A percentile compares a stretch with the other conserved stretches of the same genome.
These are phyloP conservation scores for Globisporangium mamillatum DNA, from an alignment of 352 stramenopile genomes.

Conservation along the genomic window DNA sequence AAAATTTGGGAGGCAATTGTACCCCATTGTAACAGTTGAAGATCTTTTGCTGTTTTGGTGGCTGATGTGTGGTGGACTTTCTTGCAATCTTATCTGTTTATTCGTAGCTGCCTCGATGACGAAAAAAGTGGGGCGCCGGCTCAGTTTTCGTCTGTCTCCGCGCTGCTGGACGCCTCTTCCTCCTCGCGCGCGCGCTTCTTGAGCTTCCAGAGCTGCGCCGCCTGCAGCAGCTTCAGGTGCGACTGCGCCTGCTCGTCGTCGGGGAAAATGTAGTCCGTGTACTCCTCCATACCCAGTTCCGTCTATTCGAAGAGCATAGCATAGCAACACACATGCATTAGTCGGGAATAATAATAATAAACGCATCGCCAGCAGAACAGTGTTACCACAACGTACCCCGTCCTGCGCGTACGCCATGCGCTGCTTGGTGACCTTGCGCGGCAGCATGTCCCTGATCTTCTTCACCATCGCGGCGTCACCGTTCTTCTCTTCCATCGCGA, in stretches of 20 bases:
- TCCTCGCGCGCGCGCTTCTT: constrained; percentile 70
- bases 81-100: neutral
- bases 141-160: constrained; percentile 10
- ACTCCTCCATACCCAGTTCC: constrained; percentile 95
- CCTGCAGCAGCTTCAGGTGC: constrained; percentile 97
- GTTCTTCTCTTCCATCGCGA: constrained; percentile 89
- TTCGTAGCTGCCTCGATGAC: neutral
- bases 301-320: constrained; percentile 29
- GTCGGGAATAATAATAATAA: neutral
- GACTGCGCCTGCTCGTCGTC: constrained; percentile 95
- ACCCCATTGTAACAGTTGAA: constrained; percentile 9
- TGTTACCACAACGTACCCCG: constrained; percentile 54
- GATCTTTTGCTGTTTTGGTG: neutral
- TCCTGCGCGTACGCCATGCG: constrained; percentile 92
- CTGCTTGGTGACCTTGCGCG: constrained; percentile 95
- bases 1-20: neutral
- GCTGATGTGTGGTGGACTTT: neutral
- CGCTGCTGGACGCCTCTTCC: constrained; percentile 11
- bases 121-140: neutral
- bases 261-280: constrained; percentile 99
- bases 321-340: constrained; percentile 5
- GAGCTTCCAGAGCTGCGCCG: constrained; percentile 96
- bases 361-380: constrained; percentile 10
- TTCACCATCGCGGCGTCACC: constrained; percentile 55
- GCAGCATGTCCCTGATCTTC: constrained; percentile 92